Evolutionary conservation across 345 rosid genomes (phyloP).

Genomic region (Boechera retrofracta): DNA sequence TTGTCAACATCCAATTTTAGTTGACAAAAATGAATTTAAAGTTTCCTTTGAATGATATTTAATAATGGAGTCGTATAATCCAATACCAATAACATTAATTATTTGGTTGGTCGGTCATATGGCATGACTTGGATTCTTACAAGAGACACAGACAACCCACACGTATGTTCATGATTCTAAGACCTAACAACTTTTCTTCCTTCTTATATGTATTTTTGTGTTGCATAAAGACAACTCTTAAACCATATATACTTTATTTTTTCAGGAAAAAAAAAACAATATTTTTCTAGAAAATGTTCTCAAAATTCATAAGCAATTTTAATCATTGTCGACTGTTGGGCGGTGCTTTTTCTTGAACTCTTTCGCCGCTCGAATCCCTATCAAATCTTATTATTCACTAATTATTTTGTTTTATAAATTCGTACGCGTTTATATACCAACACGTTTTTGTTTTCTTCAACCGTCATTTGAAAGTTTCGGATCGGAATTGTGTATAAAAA

Average conservation of each 20-base stretch:
- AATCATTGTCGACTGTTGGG: conserved; percentile 26
- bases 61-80: not conserved
- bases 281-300: too few relatives aligned
- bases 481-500: not conserved
- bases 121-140: conserved; percentile 18
- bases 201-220: conserved; percentile 18
- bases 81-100: not conserved
- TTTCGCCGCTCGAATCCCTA: conserved; percentile 35
- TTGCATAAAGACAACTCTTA: conserved; percentile 1
- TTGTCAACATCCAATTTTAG: not conserved
- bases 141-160: conserved; percentile 41
- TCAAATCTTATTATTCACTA: conserved; percentile 10
- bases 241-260: not conserved
- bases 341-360: conserved; percentile 26
- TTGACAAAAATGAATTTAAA: not conserved
- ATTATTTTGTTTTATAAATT: conserved; percentile 9
- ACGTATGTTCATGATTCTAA: conserved; percentile 36
- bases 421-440: conserved; percentile 18
- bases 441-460: conserved; percentile 4
- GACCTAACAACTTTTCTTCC: conserved; percentile 25
- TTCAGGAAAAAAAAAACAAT: too few relatives aligned
- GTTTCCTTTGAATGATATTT: not conserved
- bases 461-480: conserved; percentile 2
- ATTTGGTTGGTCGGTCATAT: conserved; percentile 35
- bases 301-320: too few relatives aligned